These are phyloP conservation scores for Dujonia santamariae DNA, from an alignment of 1,139 yeast species.

Conservation along the genomic window DNA sequence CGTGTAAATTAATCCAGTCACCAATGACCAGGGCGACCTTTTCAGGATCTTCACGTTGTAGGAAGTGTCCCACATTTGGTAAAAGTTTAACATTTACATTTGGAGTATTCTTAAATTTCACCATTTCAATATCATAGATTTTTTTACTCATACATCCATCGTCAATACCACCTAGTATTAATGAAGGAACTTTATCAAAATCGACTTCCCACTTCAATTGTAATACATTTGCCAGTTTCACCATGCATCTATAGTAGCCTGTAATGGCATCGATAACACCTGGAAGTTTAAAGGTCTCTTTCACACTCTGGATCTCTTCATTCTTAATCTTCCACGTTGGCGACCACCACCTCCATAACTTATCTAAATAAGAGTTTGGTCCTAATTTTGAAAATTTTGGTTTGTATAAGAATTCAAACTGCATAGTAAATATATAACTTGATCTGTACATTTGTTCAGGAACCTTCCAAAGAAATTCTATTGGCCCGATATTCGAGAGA, in stretches of 20 bases:
- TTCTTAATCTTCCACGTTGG: constrained; percentile 33
- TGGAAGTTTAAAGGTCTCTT: constrained; percentile 23
- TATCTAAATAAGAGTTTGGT: constrained; percentile 26
- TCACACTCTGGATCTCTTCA: constrained; percentile 27
- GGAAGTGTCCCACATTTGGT: constrained; percentile 36
- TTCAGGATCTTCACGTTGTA: constrained; percentile 40
- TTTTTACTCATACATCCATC: constrained; percentile 40
- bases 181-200: constrained; percentile 38
- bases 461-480: constrained; percentile 27
- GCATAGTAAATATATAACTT: constrained; percentile 44
- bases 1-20: constrained; percentile 26
- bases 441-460: constrained; percentile 38
- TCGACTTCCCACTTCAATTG: constrained; percentile 30
- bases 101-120: constrained; percentile 17
- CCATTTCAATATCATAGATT: constrained; percentile 25
- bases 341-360: constrained; percentile 41
- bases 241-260: constrained; percentile 38
- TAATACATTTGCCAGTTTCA: constrained; percentile 21
- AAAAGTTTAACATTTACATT: constrained; percentile 30
- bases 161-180: constrained; percentile 33
- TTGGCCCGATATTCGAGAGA: constrained; percentile 22
- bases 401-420: constrained; percentile 23
- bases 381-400: constrained; percentile 15
- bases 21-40: constrained; percentile 24
- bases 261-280: constrained; percentile 38